phyloP scores from a whole-genome alignment of 140 eudicot species.

The Cichorium intybus region DNA sequence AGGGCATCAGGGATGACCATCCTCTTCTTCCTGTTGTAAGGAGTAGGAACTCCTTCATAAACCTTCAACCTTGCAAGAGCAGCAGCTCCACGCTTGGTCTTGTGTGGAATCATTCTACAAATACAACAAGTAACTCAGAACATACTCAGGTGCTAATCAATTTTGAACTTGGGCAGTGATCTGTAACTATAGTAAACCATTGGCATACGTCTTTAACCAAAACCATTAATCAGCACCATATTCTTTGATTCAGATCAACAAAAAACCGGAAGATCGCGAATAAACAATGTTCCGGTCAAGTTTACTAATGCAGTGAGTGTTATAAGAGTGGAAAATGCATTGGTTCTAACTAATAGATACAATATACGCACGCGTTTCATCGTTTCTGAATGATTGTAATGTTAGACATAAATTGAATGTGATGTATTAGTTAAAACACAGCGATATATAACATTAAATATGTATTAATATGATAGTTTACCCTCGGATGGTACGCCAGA shows the following conservation, averaged over 20 bases:
- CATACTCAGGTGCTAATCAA: too few relatives aligned
- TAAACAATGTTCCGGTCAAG: background rate
- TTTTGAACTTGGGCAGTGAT: too few relatives aligned
- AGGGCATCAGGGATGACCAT: constrained; percentile 98
- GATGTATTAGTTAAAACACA: background rate
- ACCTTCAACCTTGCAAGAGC: constrained; percentile 92
- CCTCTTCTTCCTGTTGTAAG: constrained; percentile 91
- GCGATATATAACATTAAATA: background rate
- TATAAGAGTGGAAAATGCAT: too few relatives aligned
- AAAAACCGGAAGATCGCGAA: background rate
- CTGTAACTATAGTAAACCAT: too few relatives aligned
- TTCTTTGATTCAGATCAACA: background rate
- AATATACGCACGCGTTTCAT: too few relatives aligned
- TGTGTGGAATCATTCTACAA: constrained; percentile 83
- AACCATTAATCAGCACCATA: background rate
- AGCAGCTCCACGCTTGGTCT: constrained; percentile 86
- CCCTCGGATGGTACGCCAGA: constrained; percentile 98
- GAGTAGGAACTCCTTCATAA: constrained; percentile 90
- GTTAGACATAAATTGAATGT: too few relatives aligned
- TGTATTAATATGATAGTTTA: constrained; percentile 7
- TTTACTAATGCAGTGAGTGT: too few relatives aligned
- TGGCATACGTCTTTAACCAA: too few relatives aligned
- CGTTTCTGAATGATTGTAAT: too few relatives aligned
- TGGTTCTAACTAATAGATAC: too few relatives aligned
- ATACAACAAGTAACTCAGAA: background rate